Percentiles rank a stretch among this genome's conserved stretches.
phyloP scores from a whole-genome alignment of 2,329 filamentous ascomycete genomes.

The Diaporthe sp. region DNA sequence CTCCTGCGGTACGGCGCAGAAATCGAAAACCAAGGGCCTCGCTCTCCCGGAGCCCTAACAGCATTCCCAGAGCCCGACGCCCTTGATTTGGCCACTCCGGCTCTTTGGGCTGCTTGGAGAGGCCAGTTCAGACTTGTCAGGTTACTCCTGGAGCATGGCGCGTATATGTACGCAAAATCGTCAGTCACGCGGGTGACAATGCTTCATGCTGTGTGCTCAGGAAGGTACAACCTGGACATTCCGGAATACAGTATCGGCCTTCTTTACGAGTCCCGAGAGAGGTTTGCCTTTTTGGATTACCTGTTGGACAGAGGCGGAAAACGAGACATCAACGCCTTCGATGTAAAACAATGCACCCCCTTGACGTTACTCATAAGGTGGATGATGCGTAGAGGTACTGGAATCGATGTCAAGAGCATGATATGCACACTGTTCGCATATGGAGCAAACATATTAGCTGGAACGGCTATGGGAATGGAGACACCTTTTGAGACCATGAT shows the following conservation, averaged over 20 bases:
- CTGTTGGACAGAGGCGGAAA: background rate
- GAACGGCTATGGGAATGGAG: background rate
- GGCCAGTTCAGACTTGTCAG: background rate
- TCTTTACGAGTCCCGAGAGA: no score
- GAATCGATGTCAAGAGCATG: background rate
- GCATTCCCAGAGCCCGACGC: no score
- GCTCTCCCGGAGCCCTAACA: no score
- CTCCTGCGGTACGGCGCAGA: background rate
- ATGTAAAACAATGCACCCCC: background rate
- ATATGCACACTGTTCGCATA: background rate
- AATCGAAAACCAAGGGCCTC: background rate
- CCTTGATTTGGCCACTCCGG: background rate
- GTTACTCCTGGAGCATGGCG: background rate
- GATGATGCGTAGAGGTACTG: background rate
- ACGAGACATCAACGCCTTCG: background rate
- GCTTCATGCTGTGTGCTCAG: background rate
- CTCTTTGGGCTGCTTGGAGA: background rate
- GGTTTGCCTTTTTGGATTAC: background rate
- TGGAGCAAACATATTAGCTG: conserved; percentile 8
- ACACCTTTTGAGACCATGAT: background rate
- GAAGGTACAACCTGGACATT: rapidly evolving
- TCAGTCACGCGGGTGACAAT: background rate
- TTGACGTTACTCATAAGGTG: background rate
- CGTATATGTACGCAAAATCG: background rate
- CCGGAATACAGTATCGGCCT: no score